A percentile compares a stretch with the other conserved stretches of the same genome.
phyloP scores from a whole-genome alignment of 108 stramenopile species.

The Fragilaria radians region DNA sequence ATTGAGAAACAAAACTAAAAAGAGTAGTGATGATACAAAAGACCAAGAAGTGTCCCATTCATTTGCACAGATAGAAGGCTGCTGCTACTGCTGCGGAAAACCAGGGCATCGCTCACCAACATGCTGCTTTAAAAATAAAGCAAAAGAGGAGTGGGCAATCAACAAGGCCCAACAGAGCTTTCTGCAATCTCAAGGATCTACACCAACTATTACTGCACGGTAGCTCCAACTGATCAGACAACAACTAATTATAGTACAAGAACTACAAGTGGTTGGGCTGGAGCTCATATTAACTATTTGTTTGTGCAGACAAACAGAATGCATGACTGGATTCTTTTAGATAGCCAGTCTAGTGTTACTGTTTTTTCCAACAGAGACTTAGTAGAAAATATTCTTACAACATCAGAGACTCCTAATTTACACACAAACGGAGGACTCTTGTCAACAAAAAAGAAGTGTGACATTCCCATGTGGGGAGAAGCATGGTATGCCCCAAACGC shows the following conservation, averaged over 20 bases:
- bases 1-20: neutral
- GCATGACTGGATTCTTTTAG: constrained; percentile 19
- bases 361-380: constrained; percentile 19
- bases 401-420: neutral
- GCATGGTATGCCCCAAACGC: constrained; percentile 4
- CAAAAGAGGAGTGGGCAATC: constrained; percentile 13
- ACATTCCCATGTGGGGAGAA: constrained; percentile 6
- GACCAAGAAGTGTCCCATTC: neutral
- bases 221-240: no score
- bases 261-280: neutral
- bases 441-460: constrained; percentile 1
- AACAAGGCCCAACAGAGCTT: constrained; percentile 4
- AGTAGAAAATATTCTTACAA: constrained; percentile 6
- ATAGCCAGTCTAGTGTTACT: constrained; percentile 24
- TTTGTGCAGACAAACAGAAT: neutral
- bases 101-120: constrained; percentile 6
- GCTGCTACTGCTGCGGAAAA: constrained; percentile 12
- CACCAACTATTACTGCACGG: no score
- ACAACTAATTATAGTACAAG: no score
- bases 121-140: constrained; percentile 5
- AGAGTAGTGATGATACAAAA: neutral
- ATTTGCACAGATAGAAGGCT: constrained; percentile 9
- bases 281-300: neutral
- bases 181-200: neutral
- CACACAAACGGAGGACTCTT: constrained; percentile 13